Conservation (phyloP, 495 filamentous ascomycete species). For the Glarea lozoyensis region DNA sequence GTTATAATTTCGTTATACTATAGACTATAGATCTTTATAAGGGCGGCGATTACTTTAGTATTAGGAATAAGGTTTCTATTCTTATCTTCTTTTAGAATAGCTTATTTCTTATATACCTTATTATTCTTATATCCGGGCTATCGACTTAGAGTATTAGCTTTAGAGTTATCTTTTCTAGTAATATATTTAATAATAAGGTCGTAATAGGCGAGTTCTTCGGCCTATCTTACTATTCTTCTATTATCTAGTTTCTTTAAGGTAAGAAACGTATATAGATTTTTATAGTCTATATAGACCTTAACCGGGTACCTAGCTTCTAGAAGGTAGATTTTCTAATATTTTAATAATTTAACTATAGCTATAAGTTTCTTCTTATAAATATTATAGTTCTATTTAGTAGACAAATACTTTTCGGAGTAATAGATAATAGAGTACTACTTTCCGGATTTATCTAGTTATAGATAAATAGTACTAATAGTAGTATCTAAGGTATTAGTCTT, state of each 20-base stretch:
- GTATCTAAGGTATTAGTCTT: constrained; percentile 13
- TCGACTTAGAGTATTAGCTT: constrained; percentile 3
- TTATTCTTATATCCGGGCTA: background rate
- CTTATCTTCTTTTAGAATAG: constrained; percentile 5
- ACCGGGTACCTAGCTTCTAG: constrained; percentile 4
- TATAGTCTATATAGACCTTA: constrained; percentile 19
- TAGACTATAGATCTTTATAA: constrained; percentile 1
- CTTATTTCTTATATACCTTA: constrained; percentile 7
- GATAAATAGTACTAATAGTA: constrained; percentile 3
- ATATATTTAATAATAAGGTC: constrained; percentile 20
- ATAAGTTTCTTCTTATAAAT: constrained; percentile 22
- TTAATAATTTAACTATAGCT: constrained; percentile 18
- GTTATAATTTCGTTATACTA: background rate
- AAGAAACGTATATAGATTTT: constrained; percentile 22
- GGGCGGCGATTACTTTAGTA: constrained; percentile 3
- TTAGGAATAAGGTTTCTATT: background rate
- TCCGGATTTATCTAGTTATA: background rate
- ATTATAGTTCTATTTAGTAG: constrained; percentile 19
- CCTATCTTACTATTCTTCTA: constrained; percentile 16
- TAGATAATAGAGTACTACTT: constrained; percentile 4
- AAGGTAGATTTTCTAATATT: constrained; percentile 19
- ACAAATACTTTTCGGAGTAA: constrained; percentile 14
- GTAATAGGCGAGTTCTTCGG: constrained; percentile 20
- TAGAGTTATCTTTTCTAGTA: constrained; percentile 2
- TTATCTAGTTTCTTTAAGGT: constrained; percentile 20